phyloP scores from a whole-genome alignment of 2,329 filamentous ascomycete genomes.

The Biscogniauxia sp. region DNA sequence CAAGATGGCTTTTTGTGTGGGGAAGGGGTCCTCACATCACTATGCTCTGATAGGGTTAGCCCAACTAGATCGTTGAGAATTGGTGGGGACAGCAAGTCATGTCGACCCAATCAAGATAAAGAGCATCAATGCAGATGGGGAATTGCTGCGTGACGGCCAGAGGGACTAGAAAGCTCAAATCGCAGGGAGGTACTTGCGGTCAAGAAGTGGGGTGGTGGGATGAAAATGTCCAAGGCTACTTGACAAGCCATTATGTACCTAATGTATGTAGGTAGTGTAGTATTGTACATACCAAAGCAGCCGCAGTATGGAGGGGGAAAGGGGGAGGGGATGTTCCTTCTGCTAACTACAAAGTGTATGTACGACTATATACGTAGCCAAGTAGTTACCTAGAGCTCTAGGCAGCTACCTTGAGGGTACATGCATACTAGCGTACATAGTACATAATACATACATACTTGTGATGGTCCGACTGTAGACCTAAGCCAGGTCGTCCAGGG shows the following conservation, averaged over 20 bases:
- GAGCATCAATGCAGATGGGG: constrained; percentile 10
- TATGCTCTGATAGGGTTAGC: constrained; percentile 32
- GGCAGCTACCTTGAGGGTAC: too few relatives aligned
- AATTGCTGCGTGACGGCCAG: not conserved
- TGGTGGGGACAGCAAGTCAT: constrained; percentile 12
- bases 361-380: not conserved
- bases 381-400: not conserved
- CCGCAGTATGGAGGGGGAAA: not conserved
- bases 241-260: not conserved
- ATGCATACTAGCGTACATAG: too few relatives aligned
- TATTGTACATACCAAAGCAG: not conserved
- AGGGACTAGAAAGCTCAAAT: not conserved
- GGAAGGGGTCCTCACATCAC: constrained; percentile 23
- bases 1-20: constrained; percentile 22
- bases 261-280: not conserved
- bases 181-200: not conserved
- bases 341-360: not conserved
- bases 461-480: too few relatives aligned
- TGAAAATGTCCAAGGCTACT: not conserved
- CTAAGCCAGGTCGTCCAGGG: too few relatives aligned
- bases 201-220: not conserved
- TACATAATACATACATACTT: too few relatives aligned
- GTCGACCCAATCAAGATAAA: constrained; percentile 18
- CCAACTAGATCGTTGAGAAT: constrained; percentile 44
- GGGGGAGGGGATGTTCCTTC: not conserved